Evolutionary conservation across 2,329 filamentous ascomycete species (phyloP).

Genomic region (Phialophora verrucosa): DNA sequence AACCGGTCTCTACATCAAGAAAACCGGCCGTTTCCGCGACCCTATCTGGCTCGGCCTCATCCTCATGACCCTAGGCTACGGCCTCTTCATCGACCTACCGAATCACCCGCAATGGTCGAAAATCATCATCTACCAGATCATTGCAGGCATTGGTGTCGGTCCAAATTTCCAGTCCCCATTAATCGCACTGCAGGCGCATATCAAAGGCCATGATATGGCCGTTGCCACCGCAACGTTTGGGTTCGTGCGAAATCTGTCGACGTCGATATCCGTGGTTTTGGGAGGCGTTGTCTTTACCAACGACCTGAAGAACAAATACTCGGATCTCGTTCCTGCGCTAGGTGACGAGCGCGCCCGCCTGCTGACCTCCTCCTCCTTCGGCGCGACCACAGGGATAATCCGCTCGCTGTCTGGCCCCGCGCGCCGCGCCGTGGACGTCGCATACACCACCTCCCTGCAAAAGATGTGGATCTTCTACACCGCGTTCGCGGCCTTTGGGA

Average conservation of each 20-base stretch:
- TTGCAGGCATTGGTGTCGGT: conserved; percentile 66
- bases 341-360: conserved; percentile 42
- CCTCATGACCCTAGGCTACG: conserved; percentile 68
- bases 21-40: conserved; percentile 69
- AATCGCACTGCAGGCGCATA: conserved; percentile 67
- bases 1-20: conserved; percentile 73
- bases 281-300: conserved; percentile 56
- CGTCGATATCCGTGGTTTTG: conserved; percentile 60
- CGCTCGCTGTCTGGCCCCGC: conserved; percentile 42
- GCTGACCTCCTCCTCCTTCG: conserved; percentile 46
- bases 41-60: conserved; percentile 65
- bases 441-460: conserved; percentile 45
- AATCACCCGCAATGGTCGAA: conserved; percentile 59
- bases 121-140: conserved; percentile 61
- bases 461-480: conserved; percentile 54
- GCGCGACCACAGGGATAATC: conserved; percentile 45
- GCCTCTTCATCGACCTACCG: conserved; percentile 65
- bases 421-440: conserved; percentile 41
- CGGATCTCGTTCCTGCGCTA: conserved; percentile 42
- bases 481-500: conserved; percentile 39
- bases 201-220: conserved; percentile 64
- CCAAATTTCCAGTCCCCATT: conserved; percentile 68
- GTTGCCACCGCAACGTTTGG: conserved; percentile 63
- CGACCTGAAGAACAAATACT: conserved; percentile 44
- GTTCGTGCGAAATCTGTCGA: conserved; percentile 61